A percentile compares a stretch with the other conserved stretches of the same genome.
These are phyloP conservation scores for Pyrenochaeta sp. DNA, from an alignment of 2,329 filamentous ascomycete genomes.

Conservation along the genomic window DNA sequence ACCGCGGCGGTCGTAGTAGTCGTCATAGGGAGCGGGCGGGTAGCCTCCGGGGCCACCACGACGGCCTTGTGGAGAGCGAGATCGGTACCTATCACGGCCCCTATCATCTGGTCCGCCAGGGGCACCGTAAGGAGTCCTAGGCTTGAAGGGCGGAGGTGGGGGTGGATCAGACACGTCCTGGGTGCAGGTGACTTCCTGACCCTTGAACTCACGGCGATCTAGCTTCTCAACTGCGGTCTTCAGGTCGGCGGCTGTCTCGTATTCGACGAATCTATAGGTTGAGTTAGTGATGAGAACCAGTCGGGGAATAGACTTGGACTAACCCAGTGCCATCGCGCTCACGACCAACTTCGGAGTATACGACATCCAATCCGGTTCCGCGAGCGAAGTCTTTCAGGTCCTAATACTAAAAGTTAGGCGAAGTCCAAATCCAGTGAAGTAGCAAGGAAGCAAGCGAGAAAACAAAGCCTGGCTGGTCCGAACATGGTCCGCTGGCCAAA, in stretches of 20 bases:
- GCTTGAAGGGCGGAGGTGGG: constrained; percentile 46
- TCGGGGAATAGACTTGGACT: constrained; percentile 46
- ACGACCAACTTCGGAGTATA: constrained; percentile 95
- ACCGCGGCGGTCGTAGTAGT: constrained; percentile 77
- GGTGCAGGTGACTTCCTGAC: constrained; percentile 81
- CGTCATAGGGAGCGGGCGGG: constrained; percentile 69
- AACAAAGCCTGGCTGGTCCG: constrained; percentile 47
- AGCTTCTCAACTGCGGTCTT: constrained; percentile 94
- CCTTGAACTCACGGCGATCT: constrained; percentile 92
- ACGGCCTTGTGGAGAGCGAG: constrained; percentile 73
- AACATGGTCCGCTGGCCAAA: constrained; percentile 48
- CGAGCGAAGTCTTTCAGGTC: constrained; percentile 99
- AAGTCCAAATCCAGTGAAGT: constrained; percentile 51
- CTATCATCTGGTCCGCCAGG: constrained; percentile 67
- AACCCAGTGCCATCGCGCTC: constrained; percentile 93
- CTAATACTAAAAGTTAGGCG: constrained; percentile 87
- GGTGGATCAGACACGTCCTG: constrained; percentile 72
- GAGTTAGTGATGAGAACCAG: constrained; percentile 15
- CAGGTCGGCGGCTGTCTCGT: constrained; percentile 89
- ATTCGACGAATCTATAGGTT: constrained; percentile 96
- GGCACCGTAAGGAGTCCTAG: constrained; percentile 42
- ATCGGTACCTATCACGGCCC: constrained; percentile 75
- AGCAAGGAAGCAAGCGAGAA: constrained; percentile 39
- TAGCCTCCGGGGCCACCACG: constrained; percentile 61
- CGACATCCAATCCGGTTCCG: constrained; percentile 94